These are phyloP conservation scores for Cercospora sesami DNA, from an alignment of 2,329 filamentous ascomycete species.

Conservation along the genomic window DNA sequence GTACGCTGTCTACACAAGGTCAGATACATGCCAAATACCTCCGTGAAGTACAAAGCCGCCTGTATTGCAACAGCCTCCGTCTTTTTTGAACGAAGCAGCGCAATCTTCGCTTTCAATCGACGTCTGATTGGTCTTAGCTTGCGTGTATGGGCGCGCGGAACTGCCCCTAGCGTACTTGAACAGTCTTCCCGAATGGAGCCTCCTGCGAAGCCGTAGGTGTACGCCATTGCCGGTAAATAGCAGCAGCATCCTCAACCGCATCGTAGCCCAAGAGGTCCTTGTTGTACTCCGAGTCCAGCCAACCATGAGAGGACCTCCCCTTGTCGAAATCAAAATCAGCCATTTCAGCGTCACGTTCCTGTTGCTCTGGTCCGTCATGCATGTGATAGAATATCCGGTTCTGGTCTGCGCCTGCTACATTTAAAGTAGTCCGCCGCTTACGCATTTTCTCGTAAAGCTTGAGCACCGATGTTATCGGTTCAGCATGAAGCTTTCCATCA, in stretches of 20 bases:
- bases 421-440: conserved; percentile 50
- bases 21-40: neutral
- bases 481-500: conserved; percentile 47
- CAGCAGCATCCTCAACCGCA: neutral
- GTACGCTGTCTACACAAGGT: neutral
- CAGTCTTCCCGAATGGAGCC: neutral
- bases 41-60: too few species aligned
- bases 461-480: conserved; percentile 41
- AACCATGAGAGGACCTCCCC: neutral
- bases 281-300: neutral
- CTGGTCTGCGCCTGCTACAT: conserved; percentile 45
- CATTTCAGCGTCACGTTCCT: conserved; percentile 50
- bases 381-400: conserved; percentile 39
- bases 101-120: neutral
- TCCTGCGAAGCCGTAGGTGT: neutral
- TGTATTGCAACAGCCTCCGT: too few species aligned
- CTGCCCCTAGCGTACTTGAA: neutral
- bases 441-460: conserved; percentile 46
- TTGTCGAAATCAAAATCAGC: neutral
- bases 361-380: conserved; percentile 55
- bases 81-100: too few species aligned
- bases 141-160: neutral
- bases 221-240: neutral
- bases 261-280: neutral
- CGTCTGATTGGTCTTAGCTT: neutral